These are phyloP conservation scores for Davidsoniella virescens DNA, from an alignment of 2,329 filamentous ascomycete species.

Conservation along the genomic window DNA sequence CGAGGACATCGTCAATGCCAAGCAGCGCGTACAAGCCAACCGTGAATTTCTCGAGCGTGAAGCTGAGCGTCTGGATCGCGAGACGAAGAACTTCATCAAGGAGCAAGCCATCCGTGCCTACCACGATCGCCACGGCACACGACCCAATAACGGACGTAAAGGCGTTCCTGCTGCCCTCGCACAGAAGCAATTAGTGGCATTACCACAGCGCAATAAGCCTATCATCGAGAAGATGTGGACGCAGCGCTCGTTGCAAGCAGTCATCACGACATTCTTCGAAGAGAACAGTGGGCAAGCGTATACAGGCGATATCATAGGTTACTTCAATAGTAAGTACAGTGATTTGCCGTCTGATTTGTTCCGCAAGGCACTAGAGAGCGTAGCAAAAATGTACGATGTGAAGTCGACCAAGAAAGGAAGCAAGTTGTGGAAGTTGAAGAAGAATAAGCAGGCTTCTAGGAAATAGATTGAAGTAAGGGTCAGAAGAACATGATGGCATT, in stretches of 20 bases:
- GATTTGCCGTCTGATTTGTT: slow-evolving; percentile 30
- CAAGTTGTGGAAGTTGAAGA: slow-evolving; percentile 36
- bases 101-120: slow-evolving; percentile 46
- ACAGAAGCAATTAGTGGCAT: slow-evolving; percentile 13
- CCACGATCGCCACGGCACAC: slow-evolving; percentile 36
- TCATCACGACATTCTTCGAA: slow-evolving; percentile 46
- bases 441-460: neutral
- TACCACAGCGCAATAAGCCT: slow-evolving; percentile 23
- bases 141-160: slow-evolving; percentile 53
- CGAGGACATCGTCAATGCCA: slow-evolving; percentile 73
- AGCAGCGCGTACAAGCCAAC: slow-evolving; percentile 55
- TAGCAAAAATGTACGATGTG: slow-evolving; percentile 53
- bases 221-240: slow-evolving; percentile 11
- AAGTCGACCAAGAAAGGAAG: slow-evolving; percentile 26
- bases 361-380: slow-evolving; percentile 59
- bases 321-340: slow-evolving; percentile 13
- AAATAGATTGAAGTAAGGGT: neutral
- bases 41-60: slow-evolving; percentile 65
- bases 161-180: slow-evolving; percentile 36
- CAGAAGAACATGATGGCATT: too few species aligned
- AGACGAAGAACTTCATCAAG: slow-evolving; percentile 12
- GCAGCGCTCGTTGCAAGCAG: slow-evolving; percentile 2
- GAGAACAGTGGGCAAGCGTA: slow-evolving; percentile 57
- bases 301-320: slow-evolving; percentile 35
- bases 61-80: slow-evolving; percentile 13